Percentiles rank a stretch among this genome's conserved stretches.
Evolutionary conservation across 202 grass and related monocot genomes (phyloP).

Genomic region (Zoysia matrella): DNA sequence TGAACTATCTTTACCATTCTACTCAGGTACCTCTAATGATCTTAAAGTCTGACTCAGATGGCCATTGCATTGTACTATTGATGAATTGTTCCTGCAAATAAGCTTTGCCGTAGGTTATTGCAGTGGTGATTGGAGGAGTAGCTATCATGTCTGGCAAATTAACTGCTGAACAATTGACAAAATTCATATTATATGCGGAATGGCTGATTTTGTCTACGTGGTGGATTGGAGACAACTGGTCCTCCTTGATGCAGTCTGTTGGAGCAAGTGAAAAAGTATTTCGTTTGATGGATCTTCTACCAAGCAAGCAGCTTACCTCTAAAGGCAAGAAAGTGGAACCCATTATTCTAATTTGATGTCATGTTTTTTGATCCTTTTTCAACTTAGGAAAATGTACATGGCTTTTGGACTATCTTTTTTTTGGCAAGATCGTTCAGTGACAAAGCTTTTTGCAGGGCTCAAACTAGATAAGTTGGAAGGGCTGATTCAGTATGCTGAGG

Average conservation of each 20-base stretch:
- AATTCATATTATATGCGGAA: slow-evolving; percentile 95
- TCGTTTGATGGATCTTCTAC: slow-evolving; percentile 89
- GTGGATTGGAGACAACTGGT: slow-evolving; percentile 99
- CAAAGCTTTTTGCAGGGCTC: slow-evolving; percentile 51
- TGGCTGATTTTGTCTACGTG: slow-evolving; percentile 98
- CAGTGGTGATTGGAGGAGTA: slow-evolving; percentile 93
- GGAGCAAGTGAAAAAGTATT: slow-evolving; percentile 99
- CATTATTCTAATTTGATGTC: not conserved
- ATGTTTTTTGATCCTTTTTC: not conserved
- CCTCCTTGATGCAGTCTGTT: slow-evolving; percentile 91
- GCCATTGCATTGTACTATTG: slow-evolving; percentile 36
- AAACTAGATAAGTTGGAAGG: slow-evolving; percentile 76
- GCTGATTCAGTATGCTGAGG: slow-evolving; percentile 70
- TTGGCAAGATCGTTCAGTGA: slow-evolving; percentile 5
- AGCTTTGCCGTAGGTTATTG: slow-evolving; percentile 87
- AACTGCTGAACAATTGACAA: slow-evolving; percentile 93
- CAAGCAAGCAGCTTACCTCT: slow-evolving; percentile 68
- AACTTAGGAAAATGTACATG: not conserved
- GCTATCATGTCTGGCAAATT: slow-evolving; percentile 88
- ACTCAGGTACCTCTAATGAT: slow-evolving; percentile 72
- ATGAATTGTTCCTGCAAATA: slow-evolving; percentile 77
- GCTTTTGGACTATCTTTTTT: not conserved
- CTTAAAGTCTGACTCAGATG: slow-evolving; percentile 15
- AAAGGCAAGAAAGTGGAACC: slow-evolving; percentile 62
- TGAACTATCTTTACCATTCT: slow-evolving; percentile 97